Percentiles rank a stretch among this genome's conserved stretches.
Evolutionary conservation across 1,139 yeast species (phyloP).

Genomic region (Petasospora fabianii): DNA sequence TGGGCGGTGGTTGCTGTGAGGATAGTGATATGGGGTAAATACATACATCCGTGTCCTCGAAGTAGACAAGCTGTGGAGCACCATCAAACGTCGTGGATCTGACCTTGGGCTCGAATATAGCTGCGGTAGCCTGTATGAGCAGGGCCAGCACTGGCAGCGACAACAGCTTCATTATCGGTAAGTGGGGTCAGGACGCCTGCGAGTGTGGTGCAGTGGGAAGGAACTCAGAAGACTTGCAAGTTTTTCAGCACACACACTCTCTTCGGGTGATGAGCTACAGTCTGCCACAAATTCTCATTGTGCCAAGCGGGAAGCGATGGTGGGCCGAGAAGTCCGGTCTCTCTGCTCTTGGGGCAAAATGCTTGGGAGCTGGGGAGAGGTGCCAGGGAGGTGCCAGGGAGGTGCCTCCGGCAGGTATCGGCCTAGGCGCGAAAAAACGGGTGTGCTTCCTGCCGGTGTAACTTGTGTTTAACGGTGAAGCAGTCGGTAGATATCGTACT

Average conservation of each 20-base stretch:
- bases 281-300: background rate
- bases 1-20: background rate
- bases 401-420: background rate
- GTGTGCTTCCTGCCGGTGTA: too few species aligned
- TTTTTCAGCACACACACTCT: background rate
- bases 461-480: too few species aligned
- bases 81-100: constrained; percentile 18
- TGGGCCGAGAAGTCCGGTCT: background rate
- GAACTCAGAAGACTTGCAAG: background rate
- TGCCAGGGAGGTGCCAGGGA: background rate
- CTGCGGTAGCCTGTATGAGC: constrained; percentile 17
- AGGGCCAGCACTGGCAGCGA: constrained; percentile 30
- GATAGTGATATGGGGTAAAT: background rate
- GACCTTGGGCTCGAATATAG: constrained; percentile 24
- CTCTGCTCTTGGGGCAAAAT: too few species aligned
- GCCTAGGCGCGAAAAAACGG: background rate
- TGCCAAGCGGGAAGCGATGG: background rate
- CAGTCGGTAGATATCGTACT: too few species aligned
- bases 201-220: background rate
- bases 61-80: constrained; percentile 36
- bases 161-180: constrained; percentile 9
- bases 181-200: too few species aligned
- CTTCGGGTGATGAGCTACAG: background rate
- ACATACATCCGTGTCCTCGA: constrained; percentile 48
- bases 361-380: background rate